Conservation (phyloP, 495 filamentous ascomycete genomes). For the Astrocystis sublimbata region DNA sequence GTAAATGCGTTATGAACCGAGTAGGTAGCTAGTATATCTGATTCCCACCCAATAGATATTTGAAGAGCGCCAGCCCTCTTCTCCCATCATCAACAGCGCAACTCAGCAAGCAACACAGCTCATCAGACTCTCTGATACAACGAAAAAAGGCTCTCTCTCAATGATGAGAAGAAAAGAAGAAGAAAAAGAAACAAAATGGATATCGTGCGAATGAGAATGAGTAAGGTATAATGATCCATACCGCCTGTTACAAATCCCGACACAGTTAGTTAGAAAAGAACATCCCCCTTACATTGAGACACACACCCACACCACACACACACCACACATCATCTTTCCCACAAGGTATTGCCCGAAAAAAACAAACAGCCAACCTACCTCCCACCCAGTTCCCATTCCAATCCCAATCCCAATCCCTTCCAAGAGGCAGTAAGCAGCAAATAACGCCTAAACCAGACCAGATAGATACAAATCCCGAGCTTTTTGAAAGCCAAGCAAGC, state of each 20-base stretch:
- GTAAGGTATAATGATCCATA: background rate
- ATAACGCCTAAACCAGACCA: slow-evolving; percentile 15
- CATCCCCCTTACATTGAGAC: too few species aligned
- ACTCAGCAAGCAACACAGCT: background rate
- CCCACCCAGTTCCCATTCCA: too few species aligned
- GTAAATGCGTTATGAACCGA: too few species aligned
- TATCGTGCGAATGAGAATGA: background rate
- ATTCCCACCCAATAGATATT: too few species aligned
- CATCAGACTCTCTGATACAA: background rate
- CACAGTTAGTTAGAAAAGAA: background rate
- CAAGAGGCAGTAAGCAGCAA: background rate
- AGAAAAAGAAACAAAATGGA: background rate
- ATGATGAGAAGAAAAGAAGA: background rate
- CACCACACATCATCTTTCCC: too few species aligned
- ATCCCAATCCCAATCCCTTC: background rate
- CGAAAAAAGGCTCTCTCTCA: background rate
- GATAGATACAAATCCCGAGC: slow-evolving; percentile 11
- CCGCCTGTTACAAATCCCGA: background rate
- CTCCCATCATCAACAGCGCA: too few species aligned
- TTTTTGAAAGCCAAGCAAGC: too few species aligned
- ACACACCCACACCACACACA: too few species aligned
- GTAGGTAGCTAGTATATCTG: too few species aligned
- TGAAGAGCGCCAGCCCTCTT: too few species aligned
- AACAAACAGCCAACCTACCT: too few species aligned
- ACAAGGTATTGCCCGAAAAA: too few species aligned